Conservation (phyloP, 371 early-diverging fungal species). For the Scutellospora calospora region DNA sequence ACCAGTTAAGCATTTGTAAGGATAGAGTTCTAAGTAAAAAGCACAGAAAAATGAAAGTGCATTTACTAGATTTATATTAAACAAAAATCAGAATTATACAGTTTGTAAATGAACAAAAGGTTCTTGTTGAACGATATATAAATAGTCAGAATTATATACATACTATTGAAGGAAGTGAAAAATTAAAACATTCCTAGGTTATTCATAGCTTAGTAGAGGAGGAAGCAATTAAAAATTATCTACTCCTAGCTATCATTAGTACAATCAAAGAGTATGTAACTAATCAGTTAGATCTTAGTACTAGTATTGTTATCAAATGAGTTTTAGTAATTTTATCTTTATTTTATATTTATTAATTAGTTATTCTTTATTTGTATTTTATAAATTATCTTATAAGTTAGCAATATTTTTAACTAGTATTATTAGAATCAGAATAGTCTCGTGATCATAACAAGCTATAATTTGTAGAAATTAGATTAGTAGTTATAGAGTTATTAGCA, state of each 20-base stretch:
- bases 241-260: conserved; percentile 23
- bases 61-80: not conserved
- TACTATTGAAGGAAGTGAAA: not conserved
- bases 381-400: too few species aligned
- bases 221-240: conserved; percentile 34
- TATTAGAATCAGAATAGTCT: too few species aligned
- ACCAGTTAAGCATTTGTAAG: not conserved
- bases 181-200: conserved; percentile 14
- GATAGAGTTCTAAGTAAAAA: conserved; percentile 5
- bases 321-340: too few species aligned
- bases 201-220: conserved; percentile 30
- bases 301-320: too few species aligned
- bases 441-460: too few species aligned
- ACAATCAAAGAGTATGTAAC: not conserved
- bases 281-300: not conserved
- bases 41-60: not conserved
- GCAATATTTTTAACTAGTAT: too few species aligned
- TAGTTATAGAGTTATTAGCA: too few species aligned
- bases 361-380: too few species aligned
- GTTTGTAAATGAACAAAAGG: not conserved
- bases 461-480: too few species aligned
- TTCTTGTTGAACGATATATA: conserved; percentile 3
- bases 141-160: not conserved
- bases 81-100: too few species aligned
- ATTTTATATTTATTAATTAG: too few species aligned